Percentiles rank a stretch among this genome's conserved stretches.
Evolutionary conservation across 179 eudicot species (phyloP).

Genomic region (Heliamphora pulchella): DNA sequence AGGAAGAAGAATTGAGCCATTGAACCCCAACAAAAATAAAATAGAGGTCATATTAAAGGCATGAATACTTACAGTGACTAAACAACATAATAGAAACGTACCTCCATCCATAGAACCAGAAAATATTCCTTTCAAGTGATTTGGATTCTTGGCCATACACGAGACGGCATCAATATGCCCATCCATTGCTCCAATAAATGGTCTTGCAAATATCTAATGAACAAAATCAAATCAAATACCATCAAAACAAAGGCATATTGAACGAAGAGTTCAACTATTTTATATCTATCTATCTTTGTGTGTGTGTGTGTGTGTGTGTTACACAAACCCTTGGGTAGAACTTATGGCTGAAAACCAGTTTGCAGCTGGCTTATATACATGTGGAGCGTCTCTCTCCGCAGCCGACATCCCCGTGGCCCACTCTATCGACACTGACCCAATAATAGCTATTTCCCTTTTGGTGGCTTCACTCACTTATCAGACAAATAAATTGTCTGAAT

Average conservation of each 20-base stretch:
- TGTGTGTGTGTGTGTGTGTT: no score
- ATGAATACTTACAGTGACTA: background rate
- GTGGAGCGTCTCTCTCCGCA: no score
- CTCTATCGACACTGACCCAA: no score
- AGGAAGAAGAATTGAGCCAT: background rate
- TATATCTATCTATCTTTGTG: background rate
- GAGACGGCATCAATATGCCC: slow-evolving; percentile 77
- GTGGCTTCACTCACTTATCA: no score
- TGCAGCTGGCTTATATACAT: no score
- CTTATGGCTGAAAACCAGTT: no score
- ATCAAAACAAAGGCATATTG: background rate
- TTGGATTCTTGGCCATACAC: slow-evolving; percentile 88
- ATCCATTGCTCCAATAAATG: slow-evolving; percentile 89
- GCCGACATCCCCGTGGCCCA: no score
- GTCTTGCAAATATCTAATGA: slow-evolving; percentile 72
- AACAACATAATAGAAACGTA: slow-evolving; percentile 12
- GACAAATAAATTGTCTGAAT: no score
- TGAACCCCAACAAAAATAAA: background rate
- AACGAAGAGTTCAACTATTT: background rate
- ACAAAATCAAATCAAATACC: slow-evolving; percentile 3
- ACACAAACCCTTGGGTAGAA: no score
- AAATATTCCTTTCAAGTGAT: slow-evolving; percentile 68
- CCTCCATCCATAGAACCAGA: slow-evolving; percentile 98
- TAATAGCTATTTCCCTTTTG: no score
- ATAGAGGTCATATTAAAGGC: no score